A percentile compares a stretch with the other conserved stretches of the same genome.
These are phyloP conservation scores for Ustilago trichophora DNA, from an alignment of 1,284 basidiomycete genomes.

Conservation along the genomic window DNA sequence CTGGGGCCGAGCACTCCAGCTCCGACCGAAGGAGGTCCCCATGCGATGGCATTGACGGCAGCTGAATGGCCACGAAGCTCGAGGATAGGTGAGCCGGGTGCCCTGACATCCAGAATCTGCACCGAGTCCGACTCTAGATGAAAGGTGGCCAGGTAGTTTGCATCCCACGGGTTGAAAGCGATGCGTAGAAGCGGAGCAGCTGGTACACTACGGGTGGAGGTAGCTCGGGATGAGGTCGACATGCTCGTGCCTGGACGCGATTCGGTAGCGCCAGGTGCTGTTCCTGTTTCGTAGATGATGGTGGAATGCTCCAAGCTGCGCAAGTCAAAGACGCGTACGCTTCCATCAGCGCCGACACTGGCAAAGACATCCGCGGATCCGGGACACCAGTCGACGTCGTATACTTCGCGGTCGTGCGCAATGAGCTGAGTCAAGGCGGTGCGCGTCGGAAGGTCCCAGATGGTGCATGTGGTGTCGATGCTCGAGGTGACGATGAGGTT, in stretches of 20 bases:
- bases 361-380: slow-evolving; percentile 98
- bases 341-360: slow-evolving; percentile 96
- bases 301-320: slow-evolving; percentile 97
- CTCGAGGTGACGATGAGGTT: slow-evolving; percentile 71
- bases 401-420: slow-evolving; percentile 97
- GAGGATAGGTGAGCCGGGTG: slow-evolving; percentile 63
- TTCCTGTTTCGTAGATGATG: slow-evolving; percentile 83
- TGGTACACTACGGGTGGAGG: slow-evolving; percentile 31
- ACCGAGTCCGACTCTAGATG: slow-evolving; percentile 63
- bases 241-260: slow-evolving; percentile 50
- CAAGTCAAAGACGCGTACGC: slow-evolving; percentile 93
- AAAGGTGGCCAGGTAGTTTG: slow-evolving; percentile 66
- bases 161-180: slow-evolving; percentile 66
- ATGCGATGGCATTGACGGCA: slow-evolving; percentile 63
- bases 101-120: slow-evolving; percentile 65
- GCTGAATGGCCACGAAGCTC: slow-evolving; percentile 63
- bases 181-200: slow-evolving; percentile 63
- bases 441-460: slow-evolving; percentile 91
- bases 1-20: slow-evolving; percentile 50
- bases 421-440: slow-evolving; percentile 89
- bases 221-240: slow-evolving; percentile 38
- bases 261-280: slow-evolving; percentile 38
- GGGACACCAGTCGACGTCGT: slow-evolving; percentile 97
- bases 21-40: slow-evolving; percentile 62
- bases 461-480: slow-evolving; percentile 70